A percentile compares a stretch with the other conserved stretches of the same genome.
Evolutionary conservation across 345 rosid species (phyloP).

Genomic region (Camelina hispida): DNA sequence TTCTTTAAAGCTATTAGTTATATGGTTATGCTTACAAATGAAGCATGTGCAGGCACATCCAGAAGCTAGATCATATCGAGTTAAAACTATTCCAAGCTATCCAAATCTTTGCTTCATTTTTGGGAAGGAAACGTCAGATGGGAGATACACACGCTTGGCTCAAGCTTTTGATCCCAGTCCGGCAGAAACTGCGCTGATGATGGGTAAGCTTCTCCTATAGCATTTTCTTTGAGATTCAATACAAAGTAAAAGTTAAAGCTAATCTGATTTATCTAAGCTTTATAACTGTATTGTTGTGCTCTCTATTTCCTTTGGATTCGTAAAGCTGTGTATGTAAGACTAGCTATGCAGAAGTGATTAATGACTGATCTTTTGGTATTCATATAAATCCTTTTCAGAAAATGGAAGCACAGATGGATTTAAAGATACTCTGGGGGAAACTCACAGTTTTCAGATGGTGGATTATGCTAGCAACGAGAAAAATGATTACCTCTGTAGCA

Average conservation of each 20-base stretch:
- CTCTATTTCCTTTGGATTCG: background rate
- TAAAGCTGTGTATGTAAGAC: constrained; percentile 1
- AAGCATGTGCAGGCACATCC: constrained; percentile 68
- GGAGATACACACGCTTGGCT: constrained; percentile 74
- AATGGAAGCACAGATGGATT: constrained; percentile 30
- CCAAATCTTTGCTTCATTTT: constrained; percentile 74
- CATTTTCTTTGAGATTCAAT: background rate
- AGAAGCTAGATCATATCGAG: constrained; percentile 83
- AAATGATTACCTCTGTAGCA: constrained; percentile 38
- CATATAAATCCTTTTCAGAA: constrained; percentile 24
- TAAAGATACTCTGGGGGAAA: constrained; percentile 17
- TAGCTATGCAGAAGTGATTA: background rate
- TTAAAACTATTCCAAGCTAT: constrained; percentile 78
- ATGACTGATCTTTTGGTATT: background rate
- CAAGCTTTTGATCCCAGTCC: constrained; percentile 48
- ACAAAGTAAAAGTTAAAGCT: background rate
- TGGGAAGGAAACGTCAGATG: constrained; percentile 64
- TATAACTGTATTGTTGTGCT: background rate
- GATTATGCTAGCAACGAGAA: constrained; percentile 48
- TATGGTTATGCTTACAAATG: constrained; percentile 29
- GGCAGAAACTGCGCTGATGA: constrained; percentile 49
- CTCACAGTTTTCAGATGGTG: constrained; percentile 23
- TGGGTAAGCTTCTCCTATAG: constrained; percentile 51
- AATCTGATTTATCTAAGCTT: constrained; percentile 5
- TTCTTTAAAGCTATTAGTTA: constrained; percentile 17